phyloP scores from a whole-genome alignment of 345 rosid species.

The Salix purpurea region DNA sequence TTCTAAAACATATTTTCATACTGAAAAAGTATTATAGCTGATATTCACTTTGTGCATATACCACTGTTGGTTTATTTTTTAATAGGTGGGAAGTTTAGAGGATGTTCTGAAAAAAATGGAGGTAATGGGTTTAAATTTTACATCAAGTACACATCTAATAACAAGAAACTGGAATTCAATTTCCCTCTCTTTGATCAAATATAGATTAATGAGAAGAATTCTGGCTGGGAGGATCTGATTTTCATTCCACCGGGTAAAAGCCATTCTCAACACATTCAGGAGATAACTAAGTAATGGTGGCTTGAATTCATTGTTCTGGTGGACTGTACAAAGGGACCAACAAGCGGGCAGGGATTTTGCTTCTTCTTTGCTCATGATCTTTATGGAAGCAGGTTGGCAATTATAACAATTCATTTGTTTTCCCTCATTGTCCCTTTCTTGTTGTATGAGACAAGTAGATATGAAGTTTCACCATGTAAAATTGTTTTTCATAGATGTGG shows the following conservation, averaged over 20 bases:
- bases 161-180: conserved; percentile 6
- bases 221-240: conserved; percentile 92
- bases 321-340: neutral
- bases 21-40: neutral
- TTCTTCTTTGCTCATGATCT: neutral
- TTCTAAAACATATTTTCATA: neutral
- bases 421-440: neutral
- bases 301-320: conserved; percentile 6
- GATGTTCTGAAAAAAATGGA: conserved; percentile 90
- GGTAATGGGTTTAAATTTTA: conserved; percentile 36
- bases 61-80: conserved; percentile 13
- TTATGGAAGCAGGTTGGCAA: conserved; percentile 12
- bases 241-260: conserved; percentile 96
- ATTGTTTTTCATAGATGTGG: conserved; percentile 9
- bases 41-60: neutral
- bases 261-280: conserved; percentile 79
- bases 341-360: conserved; percentile 12
- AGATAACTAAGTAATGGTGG: conserved; percentile 40
- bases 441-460: neutral
- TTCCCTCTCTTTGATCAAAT: conserved; percentile 9
- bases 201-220: conserved; percentile 78
- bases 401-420: conserved; percentile 2
- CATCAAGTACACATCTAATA: neutral
- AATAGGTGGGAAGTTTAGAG: conserved; percentile 90
- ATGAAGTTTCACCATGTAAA: neutral